phyloP scores from a whole-genome alignment of 495 filamentous ascomycete species.

The Bryoglossum gracile region DNA sequence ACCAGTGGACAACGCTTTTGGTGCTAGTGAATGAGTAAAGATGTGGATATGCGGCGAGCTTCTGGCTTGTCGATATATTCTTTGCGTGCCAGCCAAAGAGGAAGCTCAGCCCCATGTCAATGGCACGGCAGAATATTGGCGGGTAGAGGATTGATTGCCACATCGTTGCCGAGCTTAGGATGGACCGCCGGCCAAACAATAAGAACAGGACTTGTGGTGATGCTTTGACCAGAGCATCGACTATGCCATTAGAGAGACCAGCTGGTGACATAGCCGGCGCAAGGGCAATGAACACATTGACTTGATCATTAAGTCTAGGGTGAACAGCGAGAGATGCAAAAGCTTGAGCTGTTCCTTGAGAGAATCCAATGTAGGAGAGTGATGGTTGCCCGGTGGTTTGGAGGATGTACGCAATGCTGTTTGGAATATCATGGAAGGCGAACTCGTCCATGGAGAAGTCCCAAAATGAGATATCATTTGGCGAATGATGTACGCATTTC shows the following conservation, averaged over 20 bases:
- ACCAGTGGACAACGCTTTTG: slow-evolving; percentile 97
- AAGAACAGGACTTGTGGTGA: slow-evolving; percentile 90
- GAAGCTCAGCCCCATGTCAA: slow-evolving; percentile 72
- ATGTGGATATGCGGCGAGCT: slow-evolving; percentile 94
- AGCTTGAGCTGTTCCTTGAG: slow-evolving; percentile 92
- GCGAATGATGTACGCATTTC: slow-evolving; percentile 69
- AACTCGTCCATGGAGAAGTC: slow-evolving; percentile 98
- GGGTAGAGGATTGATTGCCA: slow-evolving; percentile 96
- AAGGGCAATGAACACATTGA: slow-evolving; percentile 95
- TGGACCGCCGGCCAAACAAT: slow-evolving; percentile 89
- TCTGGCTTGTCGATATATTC: slow-evolving; percentile 83
- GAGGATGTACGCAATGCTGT: slow-evolving; percentile 88
- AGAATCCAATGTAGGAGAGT: slow-evolving; percentile 95
- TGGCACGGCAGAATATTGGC: slow-evolving; percentile 82
- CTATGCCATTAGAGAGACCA: slow-evolving; percentile 79
- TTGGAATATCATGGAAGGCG: slow-evolving; percentile 93
- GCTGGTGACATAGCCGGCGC: slow-evolving; percentile 95
- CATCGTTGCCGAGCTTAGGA: slow-evolving; percentile 89
- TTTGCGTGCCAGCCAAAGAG: slow-evolving; percentile 85
- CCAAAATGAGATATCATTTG: slow-evolving; percentile 77
- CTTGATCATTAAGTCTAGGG: slow-evolving; percentile 82
- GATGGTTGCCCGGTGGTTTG: slow-evolving; percentile 73
- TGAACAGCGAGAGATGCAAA: slow-evolving; percentile 94
- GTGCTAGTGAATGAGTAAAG: slow-evolving; percentile 94
- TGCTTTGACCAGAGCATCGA: slow-evolving; percentile 87